A percentile compares a stretch with the other conserved stretches of the same genome.
These are phyloP conservation scores for Komagataella kurtzmanii DNA, from an alignment of 805 yeast species.

Conservation along the genomic window DNA sequence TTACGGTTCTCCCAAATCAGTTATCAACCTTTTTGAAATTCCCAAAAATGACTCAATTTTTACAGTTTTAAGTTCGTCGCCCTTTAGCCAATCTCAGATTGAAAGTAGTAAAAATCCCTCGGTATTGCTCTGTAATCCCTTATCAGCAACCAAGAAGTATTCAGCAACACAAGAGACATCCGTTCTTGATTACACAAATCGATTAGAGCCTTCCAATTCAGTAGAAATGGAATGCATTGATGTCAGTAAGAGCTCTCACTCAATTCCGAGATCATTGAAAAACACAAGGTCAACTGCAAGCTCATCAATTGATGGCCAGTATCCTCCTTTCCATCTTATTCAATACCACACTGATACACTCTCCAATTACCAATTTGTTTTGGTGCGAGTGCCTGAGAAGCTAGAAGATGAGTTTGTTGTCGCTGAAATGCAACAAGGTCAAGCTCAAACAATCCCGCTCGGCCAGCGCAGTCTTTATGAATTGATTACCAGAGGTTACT, in stretches of 20 bases:
- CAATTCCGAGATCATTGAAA: constrained; percentile 38
- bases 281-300: constrained; percentile 25
- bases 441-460: constrained; percentile 10
- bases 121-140: background rate
- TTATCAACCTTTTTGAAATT: too few relatives aligned
- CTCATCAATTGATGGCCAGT: constrained; percentile 41
- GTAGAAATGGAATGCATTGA: constrained; percentile 33
- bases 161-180: background rate
- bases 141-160: constrained; percentile 3
- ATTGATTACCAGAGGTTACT: constrained; percentile 23
- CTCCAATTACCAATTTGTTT: constrained; percentile 31
- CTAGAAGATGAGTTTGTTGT: constrained; percentile 18
- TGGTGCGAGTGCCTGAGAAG: constrained; percentile 25
- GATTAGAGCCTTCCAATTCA: constrained; percentile 18
- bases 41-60: background rate
- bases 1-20: background rate
- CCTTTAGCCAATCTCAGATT: background rate
- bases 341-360: constrained; percentile 25
- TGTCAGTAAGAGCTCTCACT: constrained; percentile 19
- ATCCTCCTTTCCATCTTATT: constrained; percentile 33
- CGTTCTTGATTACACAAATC: constrained; percentile 23
- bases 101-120: background rate
- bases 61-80: background rate
- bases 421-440: constrained; percentile 20
- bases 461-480: constrained; percentile 21